Conservation (phyloP, 2,329 filamentous ascomycete species). For the Penicillium hordei region DNA sequence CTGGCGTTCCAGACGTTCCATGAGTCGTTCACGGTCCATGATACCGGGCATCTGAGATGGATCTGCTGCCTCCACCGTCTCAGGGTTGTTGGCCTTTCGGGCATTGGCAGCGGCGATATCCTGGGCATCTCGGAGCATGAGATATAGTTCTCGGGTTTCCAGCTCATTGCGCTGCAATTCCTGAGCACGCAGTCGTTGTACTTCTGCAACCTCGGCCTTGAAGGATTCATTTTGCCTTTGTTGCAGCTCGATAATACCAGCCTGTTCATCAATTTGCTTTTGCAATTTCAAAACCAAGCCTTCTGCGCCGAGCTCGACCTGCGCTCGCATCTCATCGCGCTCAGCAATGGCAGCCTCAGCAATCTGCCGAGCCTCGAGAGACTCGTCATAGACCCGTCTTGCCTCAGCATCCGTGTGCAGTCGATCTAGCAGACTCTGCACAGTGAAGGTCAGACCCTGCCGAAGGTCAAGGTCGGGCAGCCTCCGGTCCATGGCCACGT, state of each 20-base stretch:
- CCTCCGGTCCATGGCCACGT: conserved; percentile 96
- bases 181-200: conserved; percentile 81
- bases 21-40: conserved; percentile 84
- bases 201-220: conserved; percentile 83
- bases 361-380: conserved; percentile 84
- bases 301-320: conserved; percentile 87
- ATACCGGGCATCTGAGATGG: conserved; percentile 84
- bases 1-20: conserved; percentile 92
- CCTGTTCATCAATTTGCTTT: conserved; percentile 89
- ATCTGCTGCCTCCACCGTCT: conserved; percentile 58
- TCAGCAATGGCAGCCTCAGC: conserved; percentile 95
- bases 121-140: conserved; percentile 97
- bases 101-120: conserved; percentile 90
- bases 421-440: conserved; percentile 92
- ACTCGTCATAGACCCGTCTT: conserved; percentile 86
- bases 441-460: conserved; percentile 95
- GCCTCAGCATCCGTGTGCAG: conserved; percentile 96
- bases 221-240: conserved; percentile 79
- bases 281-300: conserved; percentile 90
- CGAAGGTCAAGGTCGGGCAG: conserved; percentile 97
- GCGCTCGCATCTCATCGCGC: conserved; percentile 87
- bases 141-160: conserved; percentile 92
- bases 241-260: conserved; percentile 86
- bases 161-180: conserved; percentile 93
- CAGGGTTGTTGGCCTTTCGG: conserved; percentile 50